Base-by-base conservation (phyloP, 805 yeast species). In the Candida ulmi region DNA sequence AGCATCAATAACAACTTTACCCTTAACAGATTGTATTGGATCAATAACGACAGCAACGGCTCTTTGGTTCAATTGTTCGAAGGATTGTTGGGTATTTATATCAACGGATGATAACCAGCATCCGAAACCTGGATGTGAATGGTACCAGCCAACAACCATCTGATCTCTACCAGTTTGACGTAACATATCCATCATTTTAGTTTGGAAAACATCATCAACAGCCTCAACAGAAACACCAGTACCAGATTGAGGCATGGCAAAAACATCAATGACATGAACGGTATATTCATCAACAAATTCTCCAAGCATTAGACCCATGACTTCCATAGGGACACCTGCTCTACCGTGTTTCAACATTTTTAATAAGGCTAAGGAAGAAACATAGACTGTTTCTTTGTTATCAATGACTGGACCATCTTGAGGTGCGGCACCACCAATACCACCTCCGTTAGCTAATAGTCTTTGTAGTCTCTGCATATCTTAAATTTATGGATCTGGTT, bases 91-190 rank as follows among this genome's bases (percentile, higher is more conserved):
- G 3, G 99, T 93, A 63, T 88, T 88, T 44, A 93, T 95, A 74
- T 93, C 99, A 23, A 93, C 98, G 23, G 90, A 80, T 11, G 98
- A 90, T 52, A 93, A 73, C 99, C 99, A 93, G 70, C 99, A 93
- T n/a, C 99, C 99, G 61, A 91, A 93, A 15, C 99, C 99, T 5
- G 99, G 99, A 66, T 93, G 99, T 12, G 98, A 90, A 61, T 93
- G 99, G 69, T 93, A 93, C 99, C 99, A 93, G 26, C 99, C 99
- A 36, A 93, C 99, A 39, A 93, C 99, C 87, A 87, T 88, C 62
- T 93, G 95, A 65, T 90, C 97, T 63, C 99, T 76, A n/a, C 99
- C 99, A 1, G 99, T 93, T 63, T 93, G 99, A 65, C 85, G 81
- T 57, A 93, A 74, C 99, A 93, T 93, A 59, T 93, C 99, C 99